These are phyloP conservation scores for Pythium aphanidermatum DNA, from an alignment of 352 stramenopile species.

Conservation along the genomic window DNA sequence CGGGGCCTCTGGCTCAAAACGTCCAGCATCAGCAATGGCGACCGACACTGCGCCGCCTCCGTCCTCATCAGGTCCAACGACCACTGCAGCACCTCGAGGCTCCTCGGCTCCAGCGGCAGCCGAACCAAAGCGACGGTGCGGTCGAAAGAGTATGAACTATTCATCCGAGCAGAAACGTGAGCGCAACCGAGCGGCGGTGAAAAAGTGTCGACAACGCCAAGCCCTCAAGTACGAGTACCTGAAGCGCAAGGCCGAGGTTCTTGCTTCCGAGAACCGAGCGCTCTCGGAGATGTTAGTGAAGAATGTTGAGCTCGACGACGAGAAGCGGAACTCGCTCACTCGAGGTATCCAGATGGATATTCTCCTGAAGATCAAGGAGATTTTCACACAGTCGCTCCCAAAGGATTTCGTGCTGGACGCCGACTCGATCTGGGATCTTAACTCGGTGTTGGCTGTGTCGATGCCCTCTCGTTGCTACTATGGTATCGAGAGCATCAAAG, in stretches of 20 bases:
- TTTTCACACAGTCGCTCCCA: constrained; percentile 78
- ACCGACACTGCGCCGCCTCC: no score
- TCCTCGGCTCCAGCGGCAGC: no score
- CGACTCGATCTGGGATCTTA: constrained; percentile 81
- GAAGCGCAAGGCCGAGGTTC: constrained; percentile 58
- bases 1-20: no score
- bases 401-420: constrained; percentile 84
- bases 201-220: constrained; percentile 78
- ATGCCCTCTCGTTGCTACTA: constrained; percentile 86
- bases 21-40: no score
- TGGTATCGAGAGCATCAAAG: constrained; percentile 82
- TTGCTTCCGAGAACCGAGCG: constrained; percentile 60
- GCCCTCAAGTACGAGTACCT: constrained; percentile 79
- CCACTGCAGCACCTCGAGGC: neutral
- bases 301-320: constrained; percentile 51
- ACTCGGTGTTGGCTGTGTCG: constrained; percentile 77
- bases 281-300: constrained; percentile 73
- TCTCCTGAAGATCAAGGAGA: constrained; percentile 84
- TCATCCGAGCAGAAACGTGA: constrained; percentile 79
- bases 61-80: neutral
- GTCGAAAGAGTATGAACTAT: constrained; percentile 85
- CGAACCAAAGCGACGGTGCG: constrained; percentile 64
- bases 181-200: constrained; percentile 77
- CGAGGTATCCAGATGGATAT: constrained; percentile 86
- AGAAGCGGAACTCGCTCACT: constrained; percentile 55